Base-by-base conservation (phyloP, 192 early-diverging fungal genomes). In the Entomortierella beljakovae region DNA sequence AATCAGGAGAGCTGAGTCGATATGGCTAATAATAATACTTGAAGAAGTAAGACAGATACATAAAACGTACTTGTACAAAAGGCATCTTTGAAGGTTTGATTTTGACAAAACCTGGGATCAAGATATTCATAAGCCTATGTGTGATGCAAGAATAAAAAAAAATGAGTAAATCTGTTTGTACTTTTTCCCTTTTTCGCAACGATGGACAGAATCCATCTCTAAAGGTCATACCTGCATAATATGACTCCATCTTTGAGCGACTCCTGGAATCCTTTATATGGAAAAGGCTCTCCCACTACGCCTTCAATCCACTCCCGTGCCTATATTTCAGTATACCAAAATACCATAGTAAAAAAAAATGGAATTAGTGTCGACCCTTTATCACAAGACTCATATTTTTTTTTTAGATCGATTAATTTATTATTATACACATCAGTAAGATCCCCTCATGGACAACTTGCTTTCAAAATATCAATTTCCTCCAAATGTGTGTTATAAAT, bases 201-300 rank as follows among this genome's bases (percentile, higher is more conserved):
- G 29, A 15, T n/a, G 22, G 56, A 29, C 29, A 29, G 3, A 4
- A 33, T 22, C 34, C 26, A 54, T 11, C 29, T 20, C 1, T 18
- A 20, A 25, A 18, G 2, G 37, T 29, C 1, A 29, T 79, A 92
- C 92, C 90, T 92, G 90, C 87, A 88, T 6, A 95, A 81, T 31
- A 93, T 65, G 25, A 89, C 87, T 15, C 94, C 92, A 59, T 93
- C 91, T 72, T 93, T 93, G 33, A 95, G 82, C 16, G 84, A 85
- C 42, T 87, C 83, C 32, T 92, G 86, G 57, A 94, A 90, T 22
- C 72, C 77, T 16, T 70, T 80, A 33, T 26, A 56, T 32, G 86
- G 82, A 35, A 92, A 84, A 22, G 76, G 51, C 64, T 90, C 87
- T 2, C 88, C 87, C 9, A 88, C 61, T 10, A 89, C 76, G n/a